phyloP scores from a whole-genome alignment of 352 stramenopile genomes.

The Pythium scleroteichum region DNA sequence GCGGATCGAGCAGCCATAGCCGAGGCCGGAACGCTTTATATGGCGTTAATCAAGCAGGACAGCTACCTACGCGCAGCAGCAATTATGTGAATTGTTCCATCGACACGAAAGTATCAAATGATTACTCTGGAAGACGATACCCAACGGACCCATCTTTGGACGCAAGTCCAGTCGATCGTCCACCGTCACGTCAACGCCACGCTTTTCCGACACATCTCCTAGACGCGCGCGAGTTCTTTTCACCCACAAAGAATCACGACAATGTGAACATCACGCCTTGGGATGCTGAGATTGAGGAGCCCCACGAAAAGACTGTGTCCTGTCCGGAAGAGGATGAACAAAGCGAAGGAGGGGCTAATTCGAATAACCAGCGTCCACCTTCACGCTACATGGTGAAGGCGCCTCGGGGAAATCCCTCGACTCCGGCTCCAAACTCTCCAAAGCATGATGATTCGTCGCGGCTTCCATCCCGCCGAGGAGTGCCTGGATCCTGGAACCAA shows the following conservation, averaged over 20 bases:
- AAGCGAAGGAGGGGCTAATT: neutral
- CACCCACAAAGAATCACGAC: slow-evolving; percentile 22
- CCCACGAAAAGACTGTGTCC: no score
- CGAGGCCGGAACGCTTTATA: slow-evolving; percentile 11
- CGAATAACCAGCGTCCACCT: slow-evolving; percentile 38
- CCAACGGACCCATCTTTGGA: neutral
- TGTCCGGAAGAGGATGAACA: neutral
- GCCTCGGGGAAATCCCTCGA: slow-evolving; percentile 16
- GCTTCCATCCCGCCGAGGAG: slow-evolving; percentile 42
- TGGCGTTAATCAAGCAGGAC: slow-evolving; percentile 15
- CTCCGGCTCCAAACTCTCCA: slow-evolving; percentile 10
- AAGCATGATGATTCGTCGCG: slow-evolving; percentile 2
- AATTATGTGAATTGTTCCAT: slow-evolving; percentile 22
- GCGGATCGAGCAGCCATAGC: neutral
- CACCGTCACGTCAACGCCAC: slow-evolving; percentile 70
- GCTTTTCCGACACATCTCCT: slow-evolving; percentile 80
- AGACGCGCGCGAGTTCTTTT: slow-evolving; percentile 40
- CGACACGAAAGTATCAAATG: neutral
- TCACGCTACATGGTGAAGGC: slow-evolving; percentile 80
- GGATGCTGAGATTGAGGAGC: slow-evolving; percentile 21
- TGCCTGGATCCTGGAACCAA: slow-evolving; percentile 52
- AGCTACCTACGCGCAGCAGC: slow-evolving; percentile 20
- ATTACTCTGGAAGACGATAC: neutral
- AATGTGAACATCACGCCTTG: slow-evolving; percentile 27
- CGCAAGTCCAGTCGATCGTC: slow-evolving; percentile 34